Evolutionary conservation across 371 early-diverging fungal species (phyloP), one percentile per base, ranked within the genome.

Genomic region (Dichotomocladium elegans): DNA sequence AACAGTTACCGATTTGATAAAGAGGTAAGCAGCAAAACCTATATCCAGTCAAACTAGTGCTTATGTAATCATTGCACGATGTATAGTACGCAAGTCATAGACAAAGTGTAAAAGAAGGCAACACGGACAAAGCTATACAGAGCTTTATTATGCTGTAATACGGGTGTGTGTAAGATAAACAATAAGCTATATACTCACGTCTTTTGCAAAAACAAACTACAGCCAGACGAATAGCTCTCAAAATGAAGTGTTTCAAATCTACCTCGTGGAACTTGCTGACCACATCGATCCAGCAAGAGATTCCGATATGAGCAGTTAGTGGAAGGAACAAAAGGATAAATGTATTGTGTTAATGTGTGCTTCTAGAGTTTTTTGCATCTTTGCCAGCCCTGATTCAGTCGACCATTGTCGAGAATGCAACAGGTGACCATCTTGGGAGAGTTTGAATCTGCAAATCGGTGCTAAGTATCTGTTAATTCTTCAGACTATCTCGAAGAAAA

Each of bases 351-450:
- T 34, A 9, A 24, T 45, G 4, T 53, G 28, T 33, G 6, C 15
- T 3, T 21, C 6, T 57, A 74, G 74, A 59, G 24, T 74, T 74
- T 43, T 74, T 74, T 53, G 66, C 66, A 12, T 59, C 74, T 8
- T 49, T 74, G 14, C 74, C 74, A 25, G 62, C 62, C 12, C 48
- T 74, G n/a, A 47, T 74, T 26, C 74, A 74, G 30, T 70, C 74
- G 0, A 68, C 61, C 27, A 64, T 74, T 14, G 61, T 74, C 25
- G 74, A 71, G 42, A 61, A 58, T 54, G 74, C 69, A 4, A 68
- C 54, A 57, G 70, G 74, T 68, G 55, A 60, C 21, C 8, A n/a
- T n/a, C n/a, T n/a, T 26, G 9, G 12, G 6, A 14, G 11, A 25
- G 14, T 17, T 27, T 48, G 15, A 42, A 35, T 14, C 24, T 21